These are phyloP conservation scores for Trichoderma brevicompactum DNA, from an alignment of 2,329 filamentous ascomycete genomes.

Conservation along the genomic window DNA sequence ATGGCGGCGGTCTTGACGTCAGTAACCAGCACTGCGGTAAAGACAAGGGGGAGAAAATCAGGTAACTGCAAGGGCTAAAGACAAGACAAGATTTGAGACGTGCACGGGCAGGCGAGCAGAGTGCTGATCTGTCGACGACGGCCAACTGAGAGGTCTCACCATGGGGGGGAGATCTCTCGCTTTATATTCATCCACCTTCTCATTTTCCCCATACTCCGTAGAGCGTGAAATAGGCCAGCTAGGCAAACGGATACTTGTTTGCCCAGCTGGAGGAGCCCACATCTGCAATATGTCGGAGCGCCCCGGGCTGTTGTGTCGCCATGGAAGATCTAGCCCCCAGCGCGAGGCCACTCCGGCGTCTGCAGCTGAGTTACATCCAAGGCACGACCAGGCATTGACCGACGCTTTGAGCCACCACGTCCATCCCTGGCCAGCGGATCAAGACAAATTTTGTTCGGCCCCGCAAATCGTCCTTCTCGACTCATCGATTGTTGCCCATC, in stretches of 20 bases:
- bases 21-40: conserved; percentile 2
- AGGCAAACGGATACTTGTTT: background rate
- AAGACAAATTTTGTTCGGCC: background rate
- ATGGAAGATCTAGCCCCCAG: conserved; percentile 3
- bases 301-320: conserved; percentile 17
- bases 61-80: background rate
- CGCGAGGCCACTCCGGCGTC: conserved; percentile 1
- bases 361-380: conserved; percentile 14
- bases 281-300: conserved; percentile 4
- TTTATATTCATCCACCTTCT: conserved; percentile 10
- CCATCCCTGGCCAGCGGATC: background rate
- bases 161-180: background rate
- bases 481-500: background rate
- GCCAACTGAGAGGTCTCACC: conserved; percentile 3
- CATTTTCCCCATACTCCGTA: background rate
- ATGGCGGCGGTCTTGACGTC: conserved; percentile 41
- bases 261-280: background rate
- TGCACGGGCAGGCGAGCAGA: conserved; percentile 3
- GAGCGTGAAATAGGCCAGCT: background rate
- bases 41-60: background rate
- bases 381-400: conserved; percentile 1
- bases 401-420: background rate
- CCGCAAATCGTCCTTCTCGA: conserved; percentile 3
- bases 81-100: background rate
- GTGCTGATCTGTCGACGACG: background rate